These are phyloP conservation scores for Spinacia oleracea DNA, from an alignment of 179 eudicot genomes.

Conservation along the genomic window DNA sequence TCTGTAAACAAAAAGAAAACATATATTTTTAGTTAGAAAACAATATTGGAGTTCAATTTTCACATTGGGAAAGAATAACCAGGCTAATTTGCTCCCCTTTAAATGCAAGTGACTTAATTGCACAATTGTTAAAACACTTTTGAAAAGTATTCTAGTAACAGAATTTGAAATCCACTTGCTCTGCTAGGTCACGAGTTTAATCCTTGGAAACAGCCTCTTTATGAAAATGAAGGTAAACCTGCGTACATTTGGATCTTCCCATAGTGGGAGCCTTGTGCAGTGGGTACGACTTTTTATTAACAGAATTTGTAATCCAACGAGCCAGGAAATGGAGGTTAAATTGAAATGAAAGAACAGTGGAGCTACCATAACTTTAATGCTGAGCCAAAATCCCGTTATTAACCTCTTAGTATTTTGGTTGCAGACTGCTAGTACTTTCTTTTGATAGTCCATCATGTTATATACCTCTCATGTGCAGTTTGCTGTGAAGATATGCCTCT, in stretches of 20 bases:
- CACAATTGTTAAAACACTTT: background rate
- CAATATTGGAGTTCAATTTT: background rate
- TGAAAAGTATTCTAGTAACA: background rate
- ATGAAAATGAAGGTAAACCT: too few species aligned
- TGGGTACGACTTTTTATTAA: too few species aligned
- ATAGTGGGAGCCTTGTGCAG: too few species aligned
- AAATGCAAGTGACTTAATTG: background rate
- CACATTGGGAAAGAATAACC: background rate
- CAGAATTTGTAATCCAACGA: background rate
- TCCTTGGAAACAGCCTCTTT: too few species aligned
- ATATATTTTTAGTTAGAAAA: background rate
- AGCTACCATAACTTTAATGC: background rate
- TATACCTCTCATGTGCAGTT: constrained; percentile 40
- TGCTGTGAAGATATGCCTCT: constrained; percentile 88
- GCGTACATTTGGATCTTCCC: too few species aligned
- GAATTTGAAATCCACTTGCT: too few species aligned
- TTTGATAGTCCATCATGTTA: background rate
- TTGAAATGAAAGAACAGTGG: background rate
- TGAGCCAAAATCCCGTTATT: background rate
- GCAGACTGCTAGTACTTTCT: background rate
- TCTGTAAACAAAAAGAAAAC: background rate
- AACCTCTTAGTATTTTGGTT: constrained; percentile 6
- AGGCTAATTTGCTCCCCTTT: background rate
- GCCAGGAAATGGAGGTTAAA: background rate
- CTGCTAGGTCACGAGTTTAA: too few species aligned